Base-by-base conservation (phyloP, 441 rosid species). In the Erodium moschatum region DNA sequence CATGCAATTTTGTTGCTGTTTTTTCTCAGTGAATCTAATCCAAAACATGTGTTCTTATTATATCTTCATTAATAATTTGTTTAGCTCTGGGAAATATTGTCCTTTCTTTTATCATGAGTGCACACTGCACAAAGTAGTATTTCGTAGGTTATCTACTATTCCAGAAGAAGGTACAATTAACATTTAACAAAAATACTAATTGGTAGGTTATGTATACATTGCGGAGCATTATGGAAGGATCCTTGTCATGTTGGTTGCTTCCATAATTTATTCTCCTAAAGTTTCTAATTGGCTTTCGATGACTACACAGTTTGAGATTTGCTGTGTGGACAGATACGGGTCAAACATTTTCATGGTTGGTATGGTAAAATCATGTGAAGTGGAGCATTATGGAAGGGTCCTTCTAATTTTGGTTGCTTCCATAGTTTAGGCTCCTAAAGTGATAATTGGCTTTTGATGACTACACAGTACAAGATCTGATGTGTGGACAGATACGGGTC, bases 401-500 rank as follows among this genome's bases (percentile, higher is more conserved):
- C 83, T 75, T 82, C 85, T 85, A 82, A 72, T 74, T 79, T 83
- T 86, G 86, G 81, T 67, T 78, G 85, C 69, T 67, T 78, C 86
- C 89, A 81, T 81, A 80, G 87, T 84, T 81, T 70, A 70, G 78
- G 87, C 90, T 87, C 90, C 86, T 66, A 87, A 70, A 89, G 74
- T 73, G 74, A 82, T 77, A 72, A 66, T 76, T 84, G 91, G 89
- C 86, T 86, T 89, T 70, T 70, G 92, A 85, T 88, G 94, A 87
- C 92, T 75, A 78, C 90, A 86, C 79, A 76, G 79, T 76, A 61
- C 69, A 75, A 85, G 87, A 73, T 73, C 66, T 75, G 67, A 79
- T 78, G 83, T 85, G 91, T 85, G 87, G 94, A 86, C 87, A 85
- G 88, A 85, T 85, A 88, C 86, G 86, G 84, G 89, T 79, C 94